These are phyloP conservation scores for Puccinia hordei DNA, from an alignment of 1,284 basidiomycete genomes.

Conservation along the genomic window DNA sequence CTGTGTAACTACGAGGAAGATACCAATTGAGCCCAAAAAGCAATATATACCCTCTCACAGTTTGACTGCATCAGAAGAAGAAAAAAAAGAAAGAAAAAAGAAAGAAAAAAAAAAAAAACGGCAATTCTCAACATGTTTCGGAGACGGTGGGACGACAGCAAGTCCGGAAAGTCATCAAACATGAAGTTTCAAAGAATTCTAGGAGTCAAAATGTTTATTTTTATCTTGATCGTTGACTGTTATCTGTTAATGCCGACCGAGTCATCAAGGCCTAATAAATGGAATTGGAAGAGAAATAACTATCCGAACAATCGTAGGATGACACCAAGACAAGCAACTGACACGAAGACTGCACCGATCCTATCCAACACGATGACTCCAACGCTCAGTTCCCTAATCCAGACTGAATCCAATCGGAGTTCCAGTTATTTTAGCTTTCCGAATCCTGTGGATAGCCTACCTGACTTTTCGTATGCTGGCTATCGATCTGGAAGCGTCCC, in stretches of 20 bases:
- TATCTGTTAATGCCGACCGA: neutral
- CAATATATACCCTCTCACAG: no score
- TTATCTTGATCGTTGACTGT: neutral
- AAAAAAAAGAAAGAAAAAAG: no score
- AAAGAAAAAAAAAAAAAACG: no score
- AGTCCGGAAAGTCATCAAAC: neutral
- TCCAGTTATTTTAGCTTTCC: slow-evolving; percentile 23
- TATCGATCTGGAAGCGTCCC: slow-evolving; percentile 36
- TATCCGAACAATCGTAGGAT: neutral
- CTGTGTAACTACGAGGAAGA: no score
- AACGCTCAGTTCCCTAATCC: neutral
- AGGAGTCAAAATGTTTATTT: neutral
- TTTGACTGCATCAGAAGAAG: no score
- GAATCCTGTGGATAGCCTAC: slow-evolving; percentile 19
- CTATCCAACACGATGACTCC: neutral
- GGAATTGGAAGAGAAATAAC: neutral
- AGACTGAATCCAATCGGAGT: neutral
- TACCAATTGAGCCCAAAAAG: no score
- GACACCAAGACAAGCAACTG: neutral
- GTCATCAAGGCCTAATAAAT: neutral
- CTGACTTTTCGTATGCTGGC: slow-evolving; percentile 49
- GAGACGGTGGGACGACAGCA: neutral
- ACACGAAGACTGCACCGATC: neutral
- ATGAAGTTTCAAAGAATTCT: neutral
- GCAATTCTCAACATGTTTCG: neutral